Evolutionary conservation across 352 stramenopile species (phyloP).

Genomic region (Phytophthora brassicae): DNA sequence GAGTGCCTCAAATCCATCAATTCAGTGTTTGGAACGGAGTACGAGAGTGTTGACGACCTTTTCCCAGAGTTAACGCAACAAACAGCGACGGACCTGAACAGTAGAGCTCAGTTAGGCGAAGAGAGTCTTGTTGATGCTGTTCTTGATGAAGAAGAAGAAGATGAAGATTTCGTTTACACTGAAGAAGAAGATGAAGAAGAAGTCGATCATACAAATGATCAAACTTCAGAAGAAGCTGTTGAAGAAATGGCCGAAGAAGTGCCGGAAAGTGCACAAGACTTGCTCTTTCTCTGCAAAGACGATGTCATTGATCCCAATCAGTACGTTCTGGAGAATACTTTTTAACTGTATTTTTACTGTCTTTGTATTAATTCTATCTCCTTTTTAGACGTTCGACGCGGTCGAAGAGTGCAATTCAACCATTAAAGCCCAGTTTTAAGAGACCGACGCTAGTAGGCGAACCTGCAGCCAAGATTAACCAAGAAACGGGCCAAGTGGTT

Average conservation of each 20-base stretch:
- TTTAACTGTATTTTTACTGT: constrained; percentile 1
- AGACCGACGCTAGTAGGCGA: constrained; percentile 40
- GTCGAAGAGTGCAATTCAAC: constrained; percentile 22
- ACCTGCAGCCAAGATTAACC: constrained; percentile 41
- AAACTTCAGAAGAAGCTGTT: background rate
- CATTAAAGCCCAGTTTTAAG: constrained; percentile 14
- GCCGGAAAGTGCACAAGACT: constrained; percentile 43
- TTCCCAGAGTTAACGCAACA: constrained; percentile 50
- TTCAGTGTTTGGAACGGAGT: constrained; percentile 70
- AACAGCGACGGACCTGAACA: constrained; percentile 15
- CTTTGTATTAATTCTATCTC: constrained; percentile 1
- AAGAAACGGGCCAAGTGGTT: constrained; percentile 34
- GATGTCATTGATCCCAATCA: constrained; percentile 55
- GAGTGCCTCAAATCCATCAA: constrained; percentile 83
- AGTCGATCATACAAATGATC: constrained; percentile 10
- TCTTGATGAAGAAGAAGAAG: constrained; percentile 56
- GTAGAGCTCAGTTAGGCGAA: constrained; percentile 23
- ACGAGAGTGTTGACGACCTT: constrained; percentile 54
- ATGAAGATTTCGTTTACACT: constrained; percentile 50
- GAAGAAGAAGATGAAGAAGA: constrained; percentile 33
- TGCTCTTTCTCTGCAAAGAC: constrained; percentile 50
- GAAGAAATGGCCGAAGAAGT: constrained; percentile 33
- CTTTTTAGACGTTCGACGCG: constrained; percentile 28
- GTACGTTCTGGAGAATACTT: constrained; percentile 29
- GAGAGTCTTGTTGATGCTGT: constrained; percentile 29